A percentile compares a stretch with the other conserved stretches of the same genome.
phyloP scores from a whole-genome alignment of 106 monocot genomes.

The Vanilla planifolia region DNA sequence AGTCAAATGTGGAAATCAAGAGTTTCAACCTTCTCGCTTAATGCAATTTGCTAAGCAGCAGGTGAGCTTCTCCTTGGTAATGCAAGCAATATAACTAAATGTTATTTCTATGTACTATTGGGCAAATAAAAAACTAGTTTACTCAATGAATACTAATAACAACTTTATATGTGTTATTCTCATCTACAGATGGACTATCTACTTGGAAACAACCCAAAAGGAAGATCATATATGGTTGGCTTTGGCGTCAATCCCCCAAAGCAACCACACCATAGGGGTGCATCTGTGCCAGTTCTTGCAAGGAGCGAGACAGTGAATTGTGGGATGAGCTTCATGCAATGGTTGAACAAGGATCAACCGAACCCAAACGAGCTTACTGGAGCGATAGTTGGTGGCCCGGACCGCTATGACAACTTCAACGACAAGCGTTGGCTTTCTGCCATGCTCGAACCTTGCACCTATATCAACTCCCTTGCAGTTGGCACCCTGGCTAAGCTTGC shows the following conservation, averaged over 20 bases:
- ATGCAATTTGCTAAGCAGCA: constrained; percentile 82
- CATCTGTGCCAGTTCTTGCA: constrained; percentile 58
- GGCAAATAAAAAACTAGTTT: too few relatives aligned
- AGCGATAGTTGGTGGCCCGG: constrained; percentile 88
- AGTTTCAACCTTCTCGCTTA: constrained; percentile 41
- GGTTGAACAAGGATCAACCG: constrained; percentile 43
- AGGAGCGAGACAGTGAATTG: constrained; percentile 27
- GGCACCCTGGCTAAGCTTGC: constrained; percentile 79
- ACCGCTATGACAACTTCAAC: constrained; percentile 55
- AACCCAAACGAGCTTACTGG: constrained; percentile 84
- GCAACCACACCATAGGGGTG: constrained; percentile 77
- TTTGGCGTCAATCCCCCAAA: constrained; percentile 62
- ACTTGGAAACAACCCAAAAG: constrained; percentile 66
- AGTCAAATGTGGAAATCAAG: constrained; percentile 53
- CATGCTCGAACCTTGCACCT: constrained; percentile 69
- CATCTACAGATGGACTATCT: constrained; percentile 80
- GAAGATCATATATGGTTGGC: constrained; percentile 77
- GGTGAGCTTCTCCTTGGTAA: too few relatives aligned
- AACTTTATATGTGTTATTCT: background rate
- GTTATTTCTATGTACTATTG: too few relatives aligned
- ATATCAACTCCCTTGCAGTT: constrained; percentile 86
- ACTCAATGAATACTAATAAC: too few relatives aligned
- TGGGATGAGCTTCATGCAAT: constrained; percentile 60
- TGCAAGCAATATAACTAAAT: too few relatives aligned
- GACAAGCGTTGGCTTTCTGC: constrained; percentile 54